Percentiles rank a stretch among this genome's conserved stretches.
Evolutionary conservation across 495 filamentous ascomycete species (phyloP).

Genomic region (Penicillium salamii): DNA sequence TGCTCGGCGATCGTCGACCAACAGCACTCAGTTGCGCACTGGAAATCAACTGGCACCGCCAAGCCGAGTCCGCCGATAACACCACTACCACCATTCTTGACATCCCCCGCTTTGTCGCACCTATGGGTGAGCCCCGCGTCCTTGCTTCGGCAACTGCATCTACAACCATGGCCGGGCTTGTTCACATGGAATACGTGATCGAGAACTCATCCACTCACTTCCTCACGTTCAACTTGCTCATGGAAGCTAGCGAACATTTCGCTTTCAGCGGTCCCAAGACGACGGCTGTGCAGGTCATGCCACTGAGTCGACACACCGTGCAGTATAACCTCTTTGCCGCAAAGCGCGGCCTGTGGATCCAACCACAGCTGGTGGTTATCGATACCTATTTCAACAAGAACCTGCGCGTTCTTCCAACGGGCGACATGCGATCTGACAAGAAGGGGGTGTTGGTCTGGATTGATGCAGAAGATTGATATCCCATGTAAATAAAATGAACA

Average conservation of each 20-base stretch:
- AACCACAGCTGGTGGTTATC: slow-evolving; percentile 68
- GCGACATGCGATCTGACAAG: slow-evolving; percentile 72
- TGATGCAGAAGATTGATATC: slow-evolving; percentile 43
- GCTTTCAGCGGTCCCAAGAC: slow-evolving; percentile 89
- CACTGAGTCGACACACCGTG: slow-evolving; percentile 67
- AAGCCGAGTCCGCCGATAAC: slow-evolving; percentile 13
- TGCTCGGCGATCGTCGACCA: slow-evolving; percentile 75
- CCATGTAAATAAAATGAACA: background rate
- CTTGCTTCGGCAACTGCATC: slow-evolving; percentile 61
- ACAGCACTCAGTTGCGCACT: slow-evolving; percentile 72
- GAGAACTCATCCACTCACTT: slow-evolving; percentile 95
- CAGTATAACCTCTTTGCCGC: slow-evolving; percentile 64
- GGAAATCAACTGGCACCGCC: slow-evolving; percentile 71
- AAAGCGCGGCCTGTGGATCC: slow-evolving; percentile 66
- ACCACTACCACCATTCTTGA: slow-evolving; percentile 55
- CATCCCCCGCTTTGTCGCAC: slow-evolving; percentile 74
- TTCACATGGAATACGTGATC: slow-evolving; percentile 65
- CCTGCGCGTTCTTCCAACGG: slow-evolving; percentile 66
- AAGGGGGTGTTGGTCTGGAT: slow-evolving; percentile 70
- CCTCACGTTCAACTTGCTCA: slow-evolving; percentile 82
- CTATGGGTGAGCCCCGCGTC: slow-evolving; percentile 83
- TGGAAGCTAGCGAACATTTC: slow-evolving; percentile 91
- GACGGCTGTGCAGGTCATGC: slow-evolving; percentile 70
- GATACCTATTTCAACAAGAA: slow-evolving; percentile 90
- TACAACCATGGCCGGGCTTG: slow-evolving; percentile 35